Evolutionary conservation across 2,329 filamentous ascomycete genomes (phyloP).

Genomic region (Aurifilum marmelostoma): DNA sequence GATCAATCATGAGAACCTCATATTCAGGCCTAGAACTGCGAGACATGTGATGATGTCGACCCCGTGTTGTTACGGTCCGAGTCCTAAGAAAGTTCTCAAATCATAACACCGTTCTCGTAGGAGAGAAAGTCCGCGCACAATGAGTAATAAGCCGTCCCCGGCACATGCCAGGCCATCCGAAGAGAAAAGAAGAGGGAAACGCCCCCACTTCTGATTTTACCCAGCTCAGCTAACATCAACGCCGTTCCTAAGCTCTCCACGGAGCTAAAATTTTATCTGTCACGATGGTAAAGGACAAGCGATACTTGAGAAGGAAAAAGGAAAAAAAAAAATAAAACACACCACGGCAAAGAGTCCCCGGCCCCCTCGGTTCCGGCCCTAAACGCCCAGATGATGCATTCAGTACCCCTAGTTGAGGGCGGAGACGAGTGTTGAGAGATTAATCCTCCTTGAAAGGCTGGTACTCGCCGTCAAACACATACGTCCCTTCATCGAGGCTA

Average conservation of each 20-base stretch:
- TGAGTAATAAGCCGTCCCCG: neutral
- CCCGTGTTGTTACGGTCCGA: neutral
- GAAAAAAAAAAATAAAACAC: neutral
- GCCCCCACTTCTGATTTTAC: neutral
- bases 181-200: neutral
- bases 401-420: neutral
- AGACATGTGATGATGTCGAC: neutral
- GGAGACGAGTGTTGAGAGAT: neutral
- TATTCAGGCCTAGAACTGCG: neutral
- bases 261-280: neutral
- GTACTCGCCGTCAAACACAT: slow-evolving; percentile 31
- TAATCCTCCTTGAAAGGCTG: slow-evolving; percentile 32
- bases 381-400: slow-evolving; percentile 1
- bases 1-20: too few relatives aligned
- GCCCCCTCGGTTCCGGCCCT: neutral
- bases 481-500: slow-evolving; percentile 31
- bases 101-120: neutral
- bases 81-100: neutral
- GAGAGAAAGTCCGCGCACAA: neutral
- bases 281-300: neutral
- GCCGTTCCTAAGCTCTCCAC: neutral
- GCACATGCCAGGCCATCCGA: neutral
- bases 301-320: neutral
- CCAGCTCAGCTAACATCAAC: neutral
- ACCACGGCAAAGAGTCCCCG: neutral